Percentiles rank a stretch among this genome's conserved stretches.
Conservation (phyloP, 2,329 filamentous ascomycete species). For the Exophiala phaeomuriformis region DNA sequence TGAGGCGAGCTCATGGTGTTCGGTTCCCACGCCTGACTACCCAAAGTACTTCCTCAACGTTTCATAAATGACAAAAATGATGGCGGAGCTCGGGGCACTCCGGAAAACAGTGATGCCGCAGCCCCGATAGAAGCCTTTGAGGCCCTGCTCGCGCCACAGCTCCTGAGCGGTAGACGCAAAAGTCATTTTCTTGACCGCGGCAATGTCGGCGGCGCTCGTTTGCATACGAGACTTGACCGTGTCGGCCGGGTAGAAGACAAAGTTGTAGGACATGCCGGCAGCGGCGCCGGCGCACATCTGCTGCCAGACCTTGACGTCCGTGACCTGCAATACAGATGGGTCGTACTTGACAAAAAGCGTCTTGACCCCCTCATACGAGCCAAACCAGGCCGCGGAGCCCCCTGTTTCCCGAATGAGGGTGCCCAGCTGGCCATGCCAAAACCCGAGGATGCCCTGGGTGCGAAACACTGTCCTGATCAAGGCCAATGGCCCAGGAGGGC, state of each 20-base stretch:
- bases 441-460: constrained; percentile 73
- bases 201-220: constrained; percentile 43
- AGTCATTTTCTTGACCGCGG: constrained; percentile 40
- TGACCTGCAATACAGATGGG: constrained; percentile 27
- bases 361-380: constrained; percentile 73
- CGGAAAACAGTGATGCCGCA: constrained; percentile 88
- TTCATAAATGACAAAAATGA: constrained; percentile 96
- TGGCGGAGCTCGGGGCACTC: constrained; percentile 89
- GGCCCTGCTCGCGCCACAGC: constrained; percentile 74
- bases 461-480: constrained; percentile 75
- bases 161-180: constrained; percentile 63
- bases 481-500: constrained; percentile 53
- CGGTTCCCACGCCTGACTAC: constrained; percentile 19
- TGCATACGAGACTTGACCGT: constrained; percentile 98
- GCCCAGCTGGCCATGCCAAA: constrained; percentile 92
- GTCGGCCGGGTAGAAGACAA: constrained; percentile 93
- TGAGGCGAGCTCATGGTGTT: neutral
- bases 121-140: constrained; percentile 82
- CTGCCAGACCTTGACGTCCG: constrained; percentile 65
- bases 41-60: constrained; percentile 64
- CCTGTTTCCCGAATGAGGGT: constrained; percentile 92
- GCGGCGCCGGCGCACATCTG: constrained; percentile 80
- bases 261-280: constrained; percentile 92
- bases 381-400: constrained; percentile 92
- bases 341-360: constrained; percentile 59